Base-by-base conservation (phyloP, 176 grass and related monocot genomes). In the Alloteropsis semialata region DNA sequence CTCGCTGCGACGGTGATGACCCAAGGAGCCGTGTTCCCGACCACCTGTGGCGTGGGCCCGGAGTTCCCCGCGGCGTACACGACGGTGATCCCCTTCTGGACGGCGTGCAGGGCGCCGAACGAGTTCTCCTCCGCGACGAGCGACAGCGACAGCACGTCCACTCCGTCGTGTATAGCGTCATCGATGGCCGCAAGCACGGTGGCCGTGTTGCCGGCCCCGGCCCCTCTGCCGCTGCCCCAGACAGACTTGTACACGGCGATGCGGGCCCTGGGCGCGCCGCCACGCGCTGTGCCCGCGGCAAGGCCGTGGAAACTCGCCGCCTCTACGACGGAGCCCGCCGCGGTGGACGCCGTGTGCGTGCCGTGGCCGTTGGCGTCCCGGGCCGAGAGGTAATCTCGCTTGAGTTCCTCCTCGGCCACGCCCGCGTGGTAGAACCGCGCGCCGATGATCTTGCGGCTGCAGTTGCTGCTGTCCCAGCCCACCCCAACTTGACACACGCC, bases 391-490 rank as follows among this genome's bases (percentile, higher is more conserved):
- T 57, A 57, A 0, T 41, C 68, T 0, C 0, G 3, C 68, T 33
- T 25, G 24, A 61, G 64, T 2, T 46, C 0, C 0, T 22, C 14
- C 8, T 45, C 7, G 1, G 59, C 15, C 21, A 88, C 0, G 1
- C 65, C 74, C 0, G 10, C 80, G 4, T 0, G 22, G 28, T 88
- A 88, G 59, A 66, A 81, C 15, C 84, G 55, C 66, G 84, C 67
- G 0, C 84, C 84, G 45, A 86, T 86, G 56, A 65, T 86, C 30
- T 86, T 86, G 13, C 56, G 79, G 67, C 57, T 86, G 56, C 84
- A 86, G 53, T 86, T 86, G 24, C n/a, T 79, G 34, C 28, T 72
- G 67, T 24, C 67, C 76, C 49, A 80, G 66, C 34, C 64, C 5
- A 60, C 8, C 0, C 84, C 76, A 12, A 43, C 13, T 1, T 86